These are phyloP conservation scores for Nicotiana paniculata DNA, from an alignment of 257 asterid species.

Conservation along the genomic window DNA sequence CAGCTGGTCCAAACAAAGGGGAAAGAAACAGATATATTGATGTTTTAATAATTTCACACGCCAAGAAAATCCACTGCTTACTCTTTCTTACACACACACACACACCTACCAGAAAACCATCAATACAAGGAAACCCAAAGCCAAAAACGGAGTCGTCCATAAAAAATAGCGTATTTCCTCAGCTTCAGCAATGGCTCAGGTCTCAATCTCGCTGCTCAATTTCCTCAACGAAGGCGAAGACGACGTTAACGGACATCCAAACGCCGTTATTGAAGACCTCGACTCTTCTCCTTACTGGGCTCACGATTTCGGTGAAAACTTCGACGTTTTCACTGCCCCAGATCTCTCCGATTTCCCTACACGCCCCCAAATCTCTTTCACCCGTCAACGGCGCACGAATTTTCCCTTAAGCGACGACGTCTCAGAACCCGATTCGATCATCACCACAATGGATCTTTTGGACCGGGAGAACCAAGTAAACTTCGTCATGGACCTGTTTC, in stretches of 20 bases:
- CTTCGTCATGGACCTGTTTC: conserved; percentile 35
- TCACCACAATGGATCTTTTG: conserved; percentile 16
- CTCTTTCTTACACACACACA: neutral
- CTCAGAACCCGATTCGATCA: conserved; percentile 15
- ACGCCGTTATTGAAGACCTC: neutral
- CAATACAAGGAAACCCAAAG: neutral
- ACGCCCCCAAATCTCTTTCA: conserved; percentile 7
- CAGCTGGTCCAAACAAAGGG: neutral
- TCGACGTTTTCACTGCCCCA: conserved; percentile 10
- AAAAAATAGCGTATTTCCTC: neutral
- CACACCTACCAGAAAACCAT: neutral
- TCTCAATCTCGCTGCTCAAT: conserved; percentile 17
- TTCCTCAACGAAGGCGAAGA: conserved; percentile 17
- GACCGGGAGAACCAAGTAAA: conserved; percentile 27
- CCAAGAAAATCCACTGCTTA: neutral
- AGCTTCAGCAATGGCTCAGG: conserved; percentile 7
- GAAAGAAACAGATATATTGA: neutral
- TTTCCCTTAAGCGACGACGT: conserved; percentile 8
- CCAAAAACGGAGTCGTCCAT: neutral
- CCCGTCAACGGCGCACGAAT: neutral
- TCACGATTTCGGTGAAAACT: conserved; percentile 19
- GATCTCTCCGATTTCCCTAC: conserved; percentile 18
- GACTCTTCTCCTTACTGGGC: conserved; percentile 19
- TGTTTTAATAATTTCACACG: neutral
- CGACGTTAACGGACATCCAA: neutral